Conservation (phyloP, 2,329 filamentous ascomycete genomes). For the Ilyonectria sp. region DNA sequence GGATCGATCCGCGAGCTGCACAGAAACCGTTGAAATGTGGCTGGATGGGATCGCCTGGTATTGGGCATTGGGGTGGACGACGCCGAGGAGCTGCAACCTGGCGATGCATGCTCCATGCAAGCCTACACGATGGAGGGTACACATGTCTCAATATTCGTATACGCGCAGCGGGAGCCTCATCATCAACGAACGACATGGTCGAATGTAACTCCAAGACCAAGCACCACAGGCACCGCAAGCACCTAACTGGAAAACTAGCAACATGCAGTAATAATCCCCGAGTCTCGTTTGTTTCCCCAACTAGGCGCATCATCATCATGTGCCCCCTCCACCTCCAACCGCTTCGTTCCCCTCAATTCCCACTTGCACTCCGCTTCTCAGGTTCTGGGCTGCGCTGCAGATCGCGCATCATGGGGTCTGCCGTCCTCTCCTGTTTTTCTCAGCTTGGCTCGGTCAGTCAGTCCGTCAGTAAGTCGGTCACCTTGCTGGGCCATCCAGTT, state of each 20-base stretch:
- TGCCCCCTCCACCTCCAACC: neutral
- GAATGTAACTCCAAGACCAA: neutral
- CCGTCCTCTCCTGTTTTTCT: constrained; percentile 10
- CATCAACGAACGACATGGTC: constrained; percentile 13
- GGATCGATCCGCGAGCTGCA: neutral
- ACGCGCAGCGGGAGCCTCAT: constrained; percentile 1
- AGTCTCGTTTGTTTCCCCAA: constrained; percentile 12
- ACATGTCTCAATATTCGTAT: neutral
- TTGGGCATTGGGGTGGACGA: neutral
- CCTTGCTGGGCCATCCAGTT: neutral
- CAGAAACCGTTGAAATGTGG: neutral
- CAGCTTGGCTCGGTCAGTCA: constrained; percentile 1
- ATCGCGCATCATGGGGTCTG: constrained; percentile 11
- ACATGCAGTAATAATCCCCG: neutral
- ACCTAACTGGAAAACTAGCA: neutral
- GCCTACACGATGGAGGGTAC: neutral
- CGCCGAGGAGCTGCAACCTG: neutral
- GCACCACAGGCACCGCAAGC: neutral
- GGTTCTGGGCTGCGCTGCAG: constrained; percentile 6
- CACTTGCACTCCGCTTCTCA: constrained; percentile 11
- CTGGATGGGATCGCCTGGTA: neutral
- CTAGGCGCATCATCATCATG: constrained; percentile 12
- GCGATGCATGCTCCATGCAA: constrained; percentile 6
- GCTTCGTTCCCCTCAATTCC: neutral
- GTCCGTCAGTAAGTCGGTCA: constrained; percentile 6